Conservation (phyloP, 1,139 yeast genomes). For the Sugiyamaella neomexicana region DNA sequence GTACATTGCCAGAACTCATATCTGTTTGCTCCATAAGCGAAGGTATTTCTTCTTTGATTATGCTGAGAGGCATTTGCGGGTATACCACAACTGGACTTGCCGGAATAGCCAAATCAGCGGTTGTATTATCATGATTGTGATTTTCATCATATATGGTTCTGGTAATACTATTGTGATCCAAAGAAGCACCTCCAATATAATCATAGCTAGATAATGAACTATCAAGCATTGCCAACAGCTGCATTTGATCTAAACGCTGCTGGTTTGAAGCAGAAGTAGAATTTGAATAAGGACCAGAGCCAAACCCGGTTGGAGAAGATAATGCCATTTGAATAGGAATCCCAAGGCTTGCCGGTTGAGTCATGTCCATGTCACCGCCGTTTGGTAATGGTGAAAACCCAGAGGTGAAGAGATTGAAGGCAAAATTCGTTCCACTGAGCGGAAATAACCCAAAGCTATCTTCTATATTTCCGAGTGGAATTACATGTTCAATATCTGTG, state of each 20-base stretch:
- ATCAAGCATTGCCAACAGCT: conserved; percentile 4
- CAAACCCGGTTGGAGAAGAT: not conserved
- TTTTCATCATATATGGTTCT: not conserved
- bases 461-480: not conserved
- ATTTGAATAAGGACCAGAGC: not conserved
- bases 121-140: not conserved
- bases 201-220: not conserved
- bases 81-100: not conserved
- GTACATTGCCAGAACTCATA: not conserved
- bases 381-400: conserved; percentile 6
- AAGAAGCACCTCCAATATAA: not conserved
- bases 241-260: conserved; percentile 4
- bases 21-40: conserved; percentile 9
- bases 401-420: conserved; percentile 1
- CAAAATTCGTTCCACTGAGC: not conserved
- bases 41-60: conserved; percentile 10
- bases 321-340: conserved; percentile 3
- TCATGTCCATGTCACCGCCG: not conserved
- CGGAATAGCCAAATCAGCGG: not conserved
- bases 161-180: not conserved
- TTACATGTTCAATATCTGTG: not conserved
- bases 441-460: conserved; percentile 4
- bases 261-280: not conserved
- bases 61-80: conserved; percentile 2
- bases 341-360: not conserved